Conservation (phyloP, 352 stramenopile species). For the Paralagenidium karlingii region DNA sequence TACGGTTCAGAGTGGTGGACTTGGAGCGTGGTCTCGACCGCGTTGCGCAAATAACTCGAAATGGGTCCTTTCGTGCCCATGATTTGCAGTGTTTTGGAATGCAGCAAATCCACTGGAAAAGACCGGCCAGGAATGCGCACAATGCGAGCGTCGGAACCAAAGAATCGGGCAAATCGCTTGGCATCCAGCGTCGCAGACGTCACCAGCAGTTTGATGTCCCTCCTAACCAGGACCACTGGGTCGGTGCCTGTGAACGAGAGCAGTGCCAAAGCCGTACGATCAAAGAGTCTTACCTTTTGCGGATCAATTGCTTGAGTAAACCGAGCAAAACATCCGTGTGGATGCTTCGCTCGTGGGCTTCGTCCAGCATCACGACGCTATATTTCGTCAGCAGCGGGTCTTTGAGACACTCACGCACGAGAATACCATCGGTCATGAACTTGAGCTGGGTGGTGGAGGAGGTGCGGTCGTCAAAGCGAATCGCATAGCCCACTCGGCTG, state of each 20-base stretch:
- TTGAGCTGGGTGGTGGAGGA: constrained; percentile 54
- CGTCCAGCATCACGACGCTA: constrained; percentile 88
- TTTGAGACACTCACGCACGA: constrained; percentile 65
- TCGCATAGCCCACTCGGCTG: constrained; percentile 87
- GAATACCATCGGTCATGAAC: constrained; percentile 72
- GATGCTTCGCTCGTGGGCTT: constrained; percentile 97
- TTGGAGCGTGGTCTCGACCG: constrained; percentile 68
- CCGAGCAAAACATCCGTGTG: constrained; percentile 98
- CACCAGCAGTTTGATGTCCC: constrained; percentile 88
- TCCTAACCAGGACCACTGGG: constrained; percentile 39
- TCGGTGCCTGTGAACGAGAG: too few species aligned
- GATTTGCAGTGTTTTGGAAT: constrained; percentile 76
- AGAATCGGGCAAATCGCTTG: constrained; percentile 83
- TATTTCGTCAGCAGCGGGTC: constrained; percentile 76
- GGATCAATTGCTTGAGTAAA: constrained; percentile 53
- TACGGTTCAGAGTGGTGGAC: constrained; percentile 57
- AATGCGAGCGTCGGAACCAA: constrained; percentile 57
- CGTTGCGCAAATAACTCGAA: constrained; percentile 43
- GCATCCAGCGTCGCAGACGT: constrained; percentile 88
- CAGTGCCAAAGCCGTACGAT: constrained; percentile 55
- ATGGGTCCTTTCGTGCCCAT: constrained; percentile 54
- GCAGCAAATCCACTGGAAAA: constrained; percentile 90
- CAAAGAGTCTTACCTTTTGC: constrained; percentile 25
- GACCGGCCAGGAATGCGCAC: constrained; percentile 85
- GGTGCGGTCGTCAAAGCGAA: constrained; percentile 95